A percentile compares a stretch with the other conserved stretches of the same genome.
These are phyloP conservation scores for Ramularia endophylla DNA, from an alignment of 2,329 filamentous ascomycete species.

Conservation along the genomic window DNA sequence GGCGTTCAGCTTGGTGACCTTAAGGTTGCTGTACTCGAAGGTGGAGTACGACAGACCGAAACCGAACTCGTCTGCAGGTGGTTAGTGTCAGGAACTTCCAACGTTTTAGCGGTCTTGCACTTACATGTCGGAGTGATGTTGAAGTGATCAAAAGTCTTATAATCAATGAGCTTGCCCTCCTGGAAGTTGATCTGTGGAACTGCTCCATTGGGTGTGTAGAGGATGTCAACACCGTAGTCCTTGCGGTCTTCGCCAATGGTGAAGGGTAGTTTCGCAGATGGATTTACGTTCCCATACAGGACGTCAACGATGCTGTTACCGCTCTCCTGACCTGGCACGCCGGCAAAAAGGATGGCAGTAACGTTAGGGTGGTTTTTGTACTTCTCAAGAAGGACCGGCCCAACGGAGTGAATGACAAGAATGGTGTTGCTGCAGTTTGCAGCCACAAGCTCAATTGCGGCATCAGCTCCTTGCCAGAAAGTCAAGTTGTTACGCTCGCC, in stretches of 20 bases:
- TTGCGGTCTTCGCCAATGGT: constrained; percentile 65
- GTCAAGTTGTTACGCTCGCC: constrained; percentile 46
- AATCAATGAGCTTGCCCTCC: constrained; percentile 78
- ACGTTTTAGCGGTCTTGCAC: too few species aligned
- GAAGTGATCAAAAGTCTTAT: constrained; percentile 62
- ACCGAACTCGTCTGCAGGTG: too few species aligned
- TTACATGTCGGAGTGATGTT: constrained; percentile 64
- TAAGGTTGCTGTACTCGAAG: constrained; percentile 53
- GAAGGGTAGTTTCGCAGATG: constrained; percentile 42
- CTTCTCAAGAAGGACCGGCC: constrained; percentile 25
- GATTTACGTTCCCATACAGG: constrained; percentile 15
- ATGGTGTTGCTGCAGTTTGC: constrained; percentile 32
- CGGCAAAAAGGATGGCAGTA: constrained; percentile 28
- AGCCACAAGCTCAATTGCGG: constrained; percentile 56
- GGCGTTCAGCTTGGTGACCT: background rate
- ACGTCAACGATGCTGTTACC: constrained; percentile 24
- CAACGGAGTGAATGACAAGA: constrained; percentile 27
- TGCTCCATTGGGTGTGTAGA: constrained; percentile 64
- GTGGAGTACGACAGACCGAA: constrained; percentile 65
- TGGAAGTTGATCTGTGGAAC: constrained; percentile 65
- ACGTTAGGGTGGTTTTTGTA: constrained; percentile 28
- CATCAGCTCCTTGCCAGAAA: constrained; percentile 33
- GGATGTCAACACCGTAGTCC: constrained; percentile 59
- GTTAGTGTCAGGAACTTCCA: too few species aligned
- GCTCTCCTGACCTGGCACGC: constrained; percentile 28